Evolutionary conservation across 2,329 filamentous ascomycete genomes (phyloP), one percentile per base, ranked within the genome.

Genomic region (Venturia asperata): DNA sequence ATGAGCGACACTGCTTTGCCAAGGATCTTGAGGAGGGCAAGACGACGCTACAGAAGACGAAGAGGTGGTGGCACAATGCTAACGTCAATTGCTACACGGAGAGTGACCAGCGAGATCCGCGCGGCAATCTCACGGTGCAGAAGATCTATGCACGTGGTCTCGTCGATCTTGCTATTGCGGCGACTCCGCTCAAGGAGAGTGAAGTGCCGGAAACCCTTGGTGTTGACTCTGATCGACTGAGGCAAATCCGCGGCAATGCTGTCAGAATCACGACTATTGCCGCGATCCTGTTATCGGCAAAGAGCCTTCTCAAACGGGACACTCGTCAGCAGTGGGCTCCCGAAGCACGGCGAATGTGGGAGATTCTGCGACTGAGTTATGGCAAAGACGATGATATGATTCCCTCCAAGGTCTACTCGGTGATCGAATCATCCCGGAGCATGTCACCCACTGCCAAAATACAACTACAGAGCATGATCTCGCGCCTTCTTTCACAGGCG

Each of bases 251-350:
- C 10, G 74, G 77, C 34, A 80, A 85, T 66, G 80, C 85, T 0
- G 76, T 87, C 58, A 83, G 85, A 56, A 87, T 93, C 70, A 84
- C 90, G 27, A 89, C 88, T 0, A 84, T 88, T 3, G 89, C 88
- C 1, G 87, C 89, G 0, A 87, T 93, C 61, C 78, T 92, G 37
- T 78, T 93, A 17, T 91, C 91, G 63, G 88, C 87, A 74, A 94
- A 94, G 78, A 93, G 92, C 70, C 80, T 93, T 9, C 82, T 94
- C 41, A 92, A 92, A 76, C 85, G 90, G 19, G 90, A 93, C 71
- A 88, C 91, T 3, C 85, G 90, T 56, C 83, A 84, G 15, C 85
- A 88, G 24, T 94, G 90, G 90, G 90, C 87, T 74, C 84, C 81
- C 30, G 88, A 92, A 75, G 88, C 89, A 0, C 79, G 80, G 2